A percentile compares a stretch with the other conserved stretches of the same genome.
Evolutionary conservation across 2,329 filamentous ascomycete genomes (phyloP).

Genomic region (Aspergillus pseudoterreus): DNA sequence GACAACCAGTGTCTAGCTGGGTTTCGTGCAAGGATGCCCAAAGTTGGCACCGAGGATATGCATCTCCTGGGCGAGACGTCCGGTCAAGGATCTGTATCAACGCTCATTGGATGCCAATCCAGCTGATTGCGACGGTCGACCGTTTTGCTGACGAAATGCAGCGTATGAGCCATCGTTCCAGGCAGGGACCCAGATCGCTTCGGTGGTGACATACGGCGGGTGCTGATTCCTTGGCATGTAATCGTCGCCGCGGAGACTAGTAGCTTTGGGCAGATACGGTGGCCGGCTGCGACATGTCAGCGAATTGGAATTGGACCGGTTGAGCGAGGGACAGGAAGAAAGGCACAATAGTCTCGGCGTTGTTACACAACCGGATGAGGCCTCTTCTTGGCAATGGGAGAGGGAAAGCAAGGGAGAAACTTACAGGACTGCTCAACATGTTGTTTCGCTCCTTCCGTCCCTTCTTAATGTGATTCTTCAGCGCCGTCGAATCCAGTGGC

Average conservation of each 20-base stretch:
- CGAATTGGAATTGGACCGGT: constrained; percentile 5
- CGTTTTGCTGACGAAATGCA: constrained; percentile 8
- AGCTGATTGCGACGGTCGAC: constrained; percentile 5
- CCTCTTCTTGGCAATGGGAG: constrained; percentile 18
- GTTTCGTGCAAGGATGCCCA: neutral
- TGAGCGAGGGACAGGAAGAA: constrained; percentile 4
- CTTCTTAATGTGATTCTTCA: constrained; percentile 99
- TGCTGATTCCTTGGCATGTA: constrained; percentile 18
- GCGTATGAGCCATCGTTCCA: constrained; percentile 7
- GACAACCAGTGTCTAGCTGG: too few relatives aligned
- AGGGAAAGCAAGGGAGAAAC: constrained; percentile 39
- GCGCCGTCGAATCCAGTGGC: constrained; percentile 87
- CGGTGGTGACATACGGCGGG: constrained; percentile 18
- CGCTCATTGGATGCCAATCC: constrained; percentile 7
- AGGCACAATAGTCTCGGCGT: constrained; percentile 18
- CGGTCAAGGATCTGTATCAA: constrained; percentile 9
- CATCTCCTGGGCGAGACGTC: neutral
- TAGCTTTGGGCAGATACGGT: constrained; percentile 46
- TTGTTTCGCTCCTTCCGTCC: constrained; percentile 89
- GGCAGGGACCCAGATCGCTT: constrained; percentile 14
- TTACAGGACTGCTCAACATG: constrained; percentile 93
- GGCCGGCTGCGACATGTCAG: constrained; percentile 37
- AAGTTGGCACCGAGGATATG: neutral
- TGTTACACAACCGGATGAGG: constrained; percentile 17
- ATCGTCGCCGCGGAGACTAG: constrained; percentile 22